Conservation (phyloP, 2,329 filamentous ascomycete genomes). For the Neoascochyta sp. region DNA sequence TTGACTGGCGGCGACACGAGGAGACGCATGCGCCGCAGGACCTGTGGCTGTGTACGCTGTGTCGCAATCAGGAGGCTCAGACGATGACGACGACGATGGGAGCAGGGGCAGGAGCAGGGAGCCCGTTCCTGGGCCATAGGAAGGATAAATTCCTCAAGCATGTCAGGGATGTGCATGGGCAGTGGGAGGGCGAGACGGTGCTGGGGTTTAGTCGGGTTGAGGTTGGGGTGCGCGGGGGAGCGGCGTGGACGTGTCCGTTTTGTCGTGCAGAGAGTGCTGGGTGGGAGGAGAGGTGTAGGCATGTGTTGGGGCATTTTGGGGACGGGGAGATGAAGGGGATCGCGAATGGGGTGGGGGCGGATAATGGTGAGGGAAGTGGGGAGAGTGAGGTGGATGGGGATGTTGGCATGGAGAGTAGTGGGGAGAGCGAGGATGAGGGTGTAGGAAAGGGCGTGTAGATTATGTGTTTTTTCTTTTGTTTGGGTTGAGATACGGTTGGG, state of each 20-base stretch:
- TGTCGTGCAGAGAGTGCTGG: constrained; percentile 8
- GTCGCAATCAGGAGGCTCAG: constrained; percentile 4
- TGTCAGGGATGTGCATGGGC: constrained; percentile 12
- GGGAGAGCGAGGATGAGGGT: constrained; percentile 3
- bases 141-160: constrained; percentile 26
- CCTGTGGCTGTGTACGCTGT: constrained; percentile 21
- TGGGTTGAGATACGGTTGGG: too few relatives aligned
- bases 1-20: constrained; percentile 28
- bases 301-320: constrained; percentile 21
- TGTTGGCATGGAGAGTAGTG: constrained; percentile 5
- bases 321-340: too few relatives aligned
- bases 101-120: not conserved
- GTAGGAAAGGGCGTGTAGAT: too few relatives aligned
- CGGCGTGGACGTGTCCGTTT: constrained; percentile 10
- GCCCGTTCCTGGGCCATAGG: constrained; percentile 18
- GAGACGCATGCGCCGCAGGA: constrained; percentile 29
- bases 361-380: too few relatives aligned
- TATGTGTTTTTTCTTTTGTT: too few relatives aligned
- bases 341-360: too few relatives aligned
- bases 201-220: constrained; percentile 14
- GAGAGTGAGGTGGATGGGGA: too few relatives aligned
- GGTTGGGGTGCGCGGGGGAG: constrained; percentile 11
- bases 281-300: constrained; percentile 24
- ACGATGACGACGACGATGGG: constrained; percentile 1
- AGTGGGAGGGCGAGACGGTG: constrained; percentile 8